Base-by-base conservation (phyloP, 2,329 filamentous ascomycete genomes). In the Sarocladium kiliense region DNA sequence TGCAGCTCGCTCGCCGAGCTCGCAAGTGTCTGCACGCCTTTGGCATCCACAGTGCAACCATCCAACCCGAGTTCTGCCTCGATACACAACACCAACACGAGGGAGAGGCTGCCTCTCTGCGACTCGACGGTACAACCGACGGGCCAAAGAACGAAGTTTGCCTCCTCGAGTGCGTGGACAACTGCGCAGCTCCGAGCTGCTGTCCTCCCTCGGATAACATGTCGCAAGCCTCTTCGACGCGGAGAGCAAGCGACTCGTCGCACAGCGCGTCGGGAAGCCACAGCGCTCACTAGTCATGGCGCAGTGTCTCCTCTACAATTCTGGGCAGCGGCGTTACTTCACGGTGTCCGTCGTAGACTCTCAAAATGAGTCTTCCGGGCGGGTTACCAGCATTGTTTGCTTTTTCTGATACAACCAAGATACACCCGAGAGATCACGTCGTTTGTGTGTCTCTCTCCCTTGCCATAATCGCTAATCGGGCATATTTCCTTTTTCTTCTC, bases 31-130 rank as follows among this genome's bases (percentile, higher is more conserved):
- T 99, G 2, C 94, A 99, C 70, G 92, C 85, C 34, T 97, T 96
- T 64, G 93, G 94, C 55, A 97, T 99, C 61, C 94, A 99, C 75
- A 95, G 89, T 36, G 93, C 91, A 34, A 99, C 94, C 12, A 97
- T 99, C 63, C 94, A 99, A 71, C 94, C 94, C 5, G 94, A 99
- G 70, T 99, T 86, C 62, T 85, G 82, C 59, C 69, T 82, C 25
- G 81, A 82, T 60, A 65, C 72, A 39, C 68, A 71, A 53, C 78
- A 76, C 59, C 67, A 64, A 55, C 72, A 74, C 37, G 62, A 67
- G 14, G 68, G 71, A 2, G 70, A 73, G 53, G 66, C 67, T 27
- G 64, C 68, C 6, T 66, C 65, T 21, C 62, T 72, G 32, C 57
- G 65, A 4, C 60, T 73, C 30, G 71, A 77, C 55, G 74, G 72